Conservation (phyloP, 192 early-diverging fungal genomes). For the Spizellomyces punctatus region DNA sequence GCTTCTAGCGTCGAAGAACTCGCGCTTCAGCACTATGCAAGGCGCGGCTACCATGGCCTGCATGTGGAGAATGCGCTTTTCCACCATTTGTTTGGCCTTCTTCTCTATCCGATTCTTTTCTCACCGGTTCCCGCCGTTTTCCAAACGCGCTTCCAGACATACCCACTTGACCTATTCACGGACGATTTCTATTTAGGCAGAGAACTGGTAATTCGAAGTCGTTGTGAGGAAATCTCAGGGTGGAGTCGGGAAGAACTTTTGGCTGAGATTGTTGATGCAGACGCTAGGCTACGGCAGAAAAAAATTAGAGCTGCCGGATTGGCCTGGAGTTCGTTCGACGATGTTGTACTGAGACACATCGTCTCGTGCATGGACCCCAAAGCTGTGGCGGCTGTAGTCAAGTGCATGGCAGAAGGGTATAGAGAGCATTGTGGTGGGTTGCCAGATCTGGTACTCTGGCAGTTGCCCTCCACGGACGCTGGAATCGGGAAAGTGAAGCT, state of each 20-base stretch:
- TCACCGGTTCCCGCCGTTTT: slow-evolving; percentile 42
- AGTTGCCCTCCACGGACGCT: slow-evolving; percentile 11
- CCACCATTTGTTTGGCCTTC: slow-evolving; percentile 49
- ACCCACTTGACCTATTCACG: slow-evolving; percentile 48
- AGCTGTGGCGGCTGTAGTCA: slow-evolving; percentile 13
- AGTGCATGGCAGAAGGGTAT: slow-evolving; percentile 20
- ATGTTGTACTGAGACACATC: slow-evolving; percentile 34
- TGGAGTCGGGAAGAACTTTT: slow-evolving; percentile 22
- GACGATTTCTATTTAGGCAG: slow-evolving; percentile 47
- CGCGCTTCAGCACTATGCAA: slow-evolving; percentile 23
- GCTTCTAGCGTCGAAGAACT: slow-evolving; percentile 9
- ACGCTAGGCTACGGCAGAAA: slow-evolving; percentile 1
- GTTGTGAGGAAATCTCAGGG: slow-evolving; percentile 30
- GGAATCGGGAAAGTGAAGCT: slow-evolving; percentile 25
- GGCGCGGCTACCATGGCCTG: slow-evolving; percentile 39
- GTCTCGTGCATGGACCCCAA: slow-evolving; percentile 20
- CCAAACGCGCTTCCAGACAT: slow-evolving; percentile 45
- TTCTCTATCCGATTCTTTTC: slow-evolving; percentile 50
- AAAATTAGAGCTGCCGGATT: slow-evolving; percentile 12
- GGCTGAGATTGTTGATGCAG: slow-evolving; percentile 8
- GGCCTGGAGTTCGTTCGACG: slow-evolving; percentile 8
- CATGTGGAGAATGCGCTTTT: slow-evolving; percentile 51
- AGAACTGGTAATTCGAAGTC: slow-evolving; percentile 24
- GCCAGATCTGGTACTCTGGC: slow-evolving; percentile 55
- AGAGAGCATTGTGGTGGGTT: slow-evolving; percentile 47